These are phyloP conservation scores for Candida odintsovae DNA, from an alignment of 805 yeast species.

Conservation along the genomic window DNA sequence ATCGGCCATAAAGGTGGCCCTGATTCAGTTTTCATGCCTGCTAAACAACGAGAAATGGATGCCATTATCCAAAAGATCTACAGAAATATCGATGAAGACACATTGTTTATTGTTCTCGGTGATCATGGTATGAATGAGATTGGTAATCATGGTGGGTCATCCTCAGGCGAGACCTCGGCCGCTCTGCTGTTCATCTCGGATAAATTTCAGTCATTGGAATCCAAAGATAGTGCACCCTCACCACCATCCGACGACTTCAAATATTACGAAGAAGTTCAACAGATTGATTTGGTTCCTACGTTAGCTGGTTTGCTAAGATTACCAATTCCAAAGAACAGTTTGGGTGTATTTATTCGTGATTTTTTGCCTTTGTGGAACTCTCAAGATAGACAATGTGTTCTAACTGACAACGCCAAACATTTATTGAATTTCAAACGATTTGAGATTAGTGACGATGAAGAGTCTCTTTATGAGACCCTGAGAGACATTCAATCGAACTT, in stretches of 20 bases:
- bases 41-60: slow-evolving; percentile 87
- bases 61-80: slow-evolving; percentile 49
- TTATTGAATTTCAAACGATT: slow-evolving; percentile 41
- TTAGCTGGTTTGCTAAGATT: slow-evolving; percentile 68
- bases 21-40: slow-evolving; percentile 67
- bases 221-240: slow-evolving; percentile 11
- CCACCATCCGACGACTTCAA: slow-evolving; percentile 38
- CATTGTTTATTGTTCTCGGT: slow-evolving; percentile 74
- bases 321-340: slow-evolving; percentile 85
- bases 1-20: slow-evolving; percentile 99
- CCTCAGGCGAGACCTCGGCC: slow-evolving; percentile 87
- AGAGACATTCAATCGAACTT: slow-evolving; percentile 41
- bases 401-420: slow-evolving; percentile 55
- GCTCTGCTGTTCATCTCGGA: slow-evolving; percentile 69
- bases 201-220: slow-evolving; percentile 32
- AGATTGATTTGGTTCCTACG: slow-evolving; percentile 90
- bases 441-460: slow-evolving; percentile 17
- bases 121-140: slow-evolving; percentile 97
- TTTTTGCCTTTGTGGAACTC: slow-evolving; percentile 47
- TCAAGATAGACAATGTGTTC: slow-evolving; percentile 28
- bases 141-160: slow-evolving; percentile 96
- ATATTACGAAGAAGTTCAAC: slow-evolving; percentile 49
- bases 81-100: slow-evolving; percentile 36
- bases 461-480: slow-evolving; percentile 11
- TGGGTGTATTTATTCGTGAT: slow-evolving; percentile 65